Base-by-base conservation (phyloP, 2,329 filamentous ascomycete genomes). In the Shiraia sp. region DNA sequence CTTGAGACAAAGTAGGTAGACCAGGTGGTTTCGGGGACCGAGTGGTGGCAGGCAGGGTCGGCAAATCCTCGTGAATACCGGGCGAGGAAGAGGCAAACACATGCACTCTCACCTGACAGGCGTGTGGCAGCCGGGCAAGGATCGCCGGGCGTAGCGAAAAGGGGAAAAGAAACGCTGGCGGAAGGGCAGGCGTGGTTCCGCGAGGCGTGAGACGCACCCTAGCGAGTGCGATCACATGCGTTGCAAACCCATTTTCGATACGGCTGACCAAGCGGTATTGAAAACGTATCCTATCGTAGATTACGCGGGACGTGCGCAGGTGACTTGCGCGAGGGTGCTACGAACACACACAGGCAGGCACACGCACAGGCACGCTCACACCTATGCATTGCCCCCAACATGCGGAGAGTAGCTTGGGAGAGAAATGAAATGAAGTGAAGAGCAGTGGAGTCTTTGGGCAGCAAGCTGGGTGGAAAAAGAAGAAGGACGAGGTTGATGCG, bases 251-350 rank as follows among this genome's bases (percentile, higher is more conserved):
- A 26, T 31, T 43, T 52, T 49, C 28, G 45, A 46, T 40, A 59
- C 53, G 33, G 58, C 55, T 65, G 58, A 65, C 43, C 52, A 15
- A 56, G 42, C 47, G 43, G 61, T 65, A 59, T 50, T 51, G 49
- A 58, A 22, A 52, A 40, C 13, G 36, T 38, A 49, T 54, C 30
- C 33, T 49, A 55, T 35, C n/a, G n/a, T n/a, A n/a, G n/a, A n/a
- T n/a, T n/a, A n/a, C n/a, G n/a, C n/a, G 26, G 24, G 28, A 28
- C 28, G 24, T 14, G 36, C 3, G 19, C 19, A 22, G 19, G 19
- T 22, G 19, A 22, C 8, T 22, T 22, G 19, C 10, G 24, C 9
- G 22, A 32, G 28, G 16, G 9, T 12, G 32, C 13, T 17, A 35
- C 28, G 28, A 34, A 33, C 8, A 14, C 27, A 16, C n/a, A 22